Conservation (phyloP, 2,329 filamentous ascomycete genomes). For the Paraphaeosphaeria sporulosa region DNA sequence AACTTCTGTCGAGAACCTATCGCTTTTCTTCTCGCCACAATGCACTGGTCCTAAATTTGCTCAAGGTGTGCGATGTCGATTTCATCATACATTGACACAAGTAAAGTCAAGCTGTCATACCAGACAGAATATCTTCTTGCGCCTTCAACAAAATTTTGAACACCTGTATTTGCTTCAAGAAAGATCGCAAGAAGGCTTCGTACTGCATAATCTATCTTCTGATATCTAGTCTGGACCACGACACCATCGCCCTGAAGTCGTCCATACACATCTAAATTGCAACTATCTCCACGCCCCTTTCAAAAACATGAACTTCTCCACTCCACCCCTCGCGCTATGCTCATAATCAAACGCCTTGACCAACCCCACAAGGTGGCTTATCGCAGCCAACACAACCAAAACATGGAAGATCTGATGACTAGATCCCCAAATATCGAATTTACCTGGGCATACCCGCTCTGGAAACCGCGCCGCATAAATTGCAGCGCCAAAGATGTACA, state of each 20-base stretch:
- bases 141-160: no score
- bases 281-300: constrained; percentile 20
- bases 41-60: no score
- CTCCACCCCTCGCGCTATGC: constrained; percentile 59
- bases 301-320: constrained; percentile 21
- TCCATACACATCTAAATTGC: neutral
- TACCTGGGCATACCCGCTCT: constrained; percentile 78
- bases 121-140: no score
- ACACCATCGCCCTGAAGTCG: neutral
- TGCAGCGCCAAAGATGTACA: constrained; percentile 86
- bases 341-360: constrained; percentile 85
- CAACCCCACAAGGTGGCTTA: constrained; percentile 81
- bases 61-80: no score
- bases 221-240: neutral
- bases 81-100: no score
- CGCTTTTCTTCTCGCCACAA: no score
- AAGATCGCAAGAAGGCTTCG: no score
- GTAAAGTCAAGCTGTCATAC: no score
- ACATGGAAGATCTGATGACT: constrained; percentile 98
- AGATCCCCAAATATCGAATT: constrained; percentile 89
- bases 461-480: constrained; percentile 89
- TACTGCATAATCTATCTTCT: no score
- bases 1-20: neutral
- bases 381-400: constrained; percentile 82
- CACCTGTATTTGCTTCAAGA: no score